Evolutionary conservation across 2,329 filamentous ascomycete species (phyloP).

Genomic region (Nemania bipapillata): DNA sequence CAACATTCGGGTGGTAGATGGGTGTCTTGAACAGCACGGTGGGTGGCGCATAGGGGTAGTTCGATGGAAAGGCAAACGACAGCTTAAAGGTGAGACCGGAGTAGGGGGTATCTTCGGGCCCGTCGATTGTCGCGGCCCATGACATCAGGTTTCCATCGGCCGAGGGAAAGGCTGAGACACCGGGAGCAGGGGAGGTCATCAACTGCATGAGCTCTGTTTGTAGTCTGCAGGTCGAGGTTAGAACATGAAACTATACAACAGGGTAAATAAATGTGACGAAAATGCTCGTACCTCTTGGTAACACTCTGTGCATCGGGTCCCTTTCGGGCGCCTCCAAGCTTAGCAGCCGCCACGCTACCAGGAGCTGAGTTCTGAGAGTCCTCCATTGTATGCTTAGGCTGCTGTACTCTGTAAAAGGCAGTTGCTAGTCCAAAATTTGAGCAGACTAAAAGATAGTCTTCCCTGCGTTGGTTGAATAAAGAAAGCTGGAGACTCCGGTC

Average conservation of each 20-base stretch:
- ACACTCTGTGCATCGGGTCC: conserved; percentile 76
- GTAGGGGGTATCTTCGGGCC: conserved; percentile 92
- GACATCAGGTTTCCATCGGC: conserved; percentile 88
- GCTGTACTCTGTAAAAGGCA: conserved; percentile 51
- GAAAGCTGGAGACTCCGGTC: conserved; percentile 34
- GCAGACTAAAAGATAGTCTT: background rate
- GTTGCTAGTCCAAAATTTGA: background rate
- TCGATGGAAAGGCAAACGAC: conserved; percentile 86
- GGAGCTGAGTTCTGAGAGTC: conserved; percentile 76
- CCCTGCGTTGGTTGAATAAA: background rate
- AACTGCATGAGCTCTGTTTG: conserved; percentile 98
- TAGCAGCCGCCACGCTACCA: conserved; percentile 69
- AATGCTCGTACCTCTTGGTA: conserved; percentile 72
- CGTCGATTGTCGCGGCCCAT: conserved; percentile 94
- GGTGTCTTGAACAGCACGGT: conserved; percentile 97
- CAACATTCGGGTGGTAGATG: conserved; percentile 98
- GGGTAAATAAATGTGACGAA: conserved; percentile 32
- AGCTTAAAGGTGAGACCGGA: conserved; percentile 90
- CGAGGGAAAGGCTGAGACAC: conserved; percentile 93
- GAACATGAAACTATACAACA: background rate
- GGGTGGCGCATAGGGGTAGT: conserved; percentile 92
- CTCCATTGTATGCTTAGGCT: conserved; percentile 66
- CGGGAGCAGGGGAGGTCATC: conserved; percentile 93
- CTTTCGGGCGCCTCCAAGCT: conserved; percentile 68
- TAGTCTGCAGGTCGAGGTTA: conserved; percentile 66